Conservation (phyloP, 805 yeast genomes). For the Saturnispora hagleri region DNA sequence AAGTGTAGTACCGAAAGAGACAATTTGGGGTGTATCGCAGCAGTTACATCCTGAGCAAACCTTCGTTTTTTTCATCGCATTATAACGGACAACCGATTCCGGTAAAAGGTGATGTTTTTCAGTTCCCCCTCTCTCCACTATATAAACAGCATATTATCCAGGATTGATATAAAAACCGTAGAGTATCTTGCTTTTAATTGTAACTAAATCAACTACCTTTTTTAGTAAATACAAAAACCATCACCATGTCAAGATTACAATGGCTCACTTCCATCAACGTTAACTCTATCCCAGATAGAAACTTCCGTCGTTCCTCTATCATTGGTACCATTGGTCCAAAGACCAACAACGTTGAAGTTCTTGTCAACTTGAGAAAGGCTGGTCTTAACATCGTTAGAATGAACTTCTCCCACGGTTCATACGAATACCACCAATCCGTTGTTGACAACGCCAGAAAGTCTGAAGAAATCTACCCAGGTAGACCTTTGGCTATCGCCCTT, state of each 20-base stretch:
- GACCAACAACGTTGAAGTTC: slow-evolving; percentile 80
- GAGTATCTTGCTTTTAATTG: background rate
- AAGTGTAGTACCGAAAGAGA: background rate
- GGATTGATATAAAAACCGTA: background rate
- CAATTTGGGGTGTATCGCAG: background rate
- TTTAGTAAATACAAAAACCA: background rate
- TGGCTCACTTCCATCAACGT: slow-evolving; percentile 81
- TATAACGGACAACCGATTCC: background rate
- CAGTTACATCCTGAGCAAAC: background rate
- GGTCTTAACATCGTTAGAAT: slow-evolving; percentile 96
- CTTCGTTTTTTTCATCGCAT: background rate
- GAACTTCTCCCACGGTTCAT: slow-evolving; percentile 98
- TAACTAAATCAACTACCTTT: background rate
- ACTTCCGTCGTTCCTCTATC: slow-evolving; percentile 88
- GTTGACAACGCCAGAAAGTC: slow-evolving; percentile 95
- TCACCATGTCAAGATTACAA: slow-evolving; percentile 40
- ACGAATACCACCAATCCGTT: slow-evolving; percentile 96
- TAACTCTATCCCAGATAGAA: slow-evolving; percentile 63
- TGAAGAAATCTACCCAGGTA: slow-evolving; percentile 81
- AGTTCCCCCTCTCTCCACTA: background rate
- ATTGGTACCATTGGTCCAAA: slow-evolving; percentile 99
- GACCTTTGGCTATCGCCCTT: slow-evolving; percentile 96
- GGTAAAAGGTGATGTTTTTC: slow-evolving; percentile 1
- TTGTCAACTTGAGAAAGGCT: slow-evolving; percentile 86
- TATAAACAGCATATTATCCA: background rate